phyloP scores from a whole-genome alignment of 192 early-diverging fungal species.

The Nowakowskiella sp. region DNA sequence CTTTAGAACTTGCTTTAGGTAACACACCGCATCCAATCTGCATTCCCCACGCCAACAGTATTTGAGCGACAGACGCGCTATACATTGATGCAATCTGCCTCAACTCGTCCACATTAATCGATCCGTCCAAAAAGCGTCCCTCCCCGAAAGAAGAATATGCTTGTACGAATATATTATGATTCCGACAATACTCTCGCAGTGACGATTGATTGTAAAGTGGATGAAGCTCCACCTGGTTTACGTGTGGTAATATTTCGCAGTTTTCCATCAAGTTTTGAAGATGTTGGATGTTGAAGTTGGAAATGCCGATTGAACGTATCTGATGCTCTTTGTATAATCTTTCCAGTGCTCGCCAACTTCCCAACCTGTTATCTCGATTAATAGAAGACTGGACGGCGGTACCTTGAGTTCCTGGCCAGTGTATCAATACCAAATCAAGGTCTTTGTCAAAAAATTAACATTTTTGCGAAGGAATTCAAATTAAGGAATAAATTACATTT shows the following conservation, averaged over 20 bases:
- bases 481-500: slow-evolving; percentile 8
- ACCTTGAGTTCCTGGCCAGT: slow-evolving; percentile 23
- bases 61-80: slow-evolving; percentile 20
- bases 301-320: slow-evolving; percentile 60
- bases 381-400: slow-evolving; percentile 7
- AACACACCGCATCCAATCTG: slow-evolving; percentile 13
- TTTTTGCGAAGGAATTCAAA: slow-evolving; percentile 1
- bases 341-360: slow-evolving; percentile 32
- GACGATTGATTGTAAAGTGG: slow-evolving; percentile 12
- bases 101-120: neutral
- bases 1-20: slow-evolving; percentile 21
- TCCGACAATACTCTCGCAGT: slow-evolving; percentile 3
- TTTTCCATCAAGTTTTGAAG: slow-evolving; percentile 41
- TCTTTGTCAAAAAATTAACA: slow-evolving; percentile 7
- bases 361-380: slow-evolving; percentile 20
- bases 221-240: slow-evolving; percentile 33
- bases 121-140: slow-evolving; percentile 19
- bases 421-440: slow-evolving; percentile 21
- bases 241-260: neutral
- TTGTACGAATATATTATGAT: slow-evolving; percentile 16
- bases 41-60: slow-evolving; percentile 30
- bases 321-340: slow-evolving; percentile 22
- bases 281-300: slow-evolving; percentile 52
- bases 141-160: slow-evolving; percentile 32
- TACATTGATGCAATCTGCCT: neutral